Percentiles rank a stretch among this genome's conserved stretches.
Conservation (phyloP, 768 basidiomycete genomes). For the Boletus edulis region DNA sequence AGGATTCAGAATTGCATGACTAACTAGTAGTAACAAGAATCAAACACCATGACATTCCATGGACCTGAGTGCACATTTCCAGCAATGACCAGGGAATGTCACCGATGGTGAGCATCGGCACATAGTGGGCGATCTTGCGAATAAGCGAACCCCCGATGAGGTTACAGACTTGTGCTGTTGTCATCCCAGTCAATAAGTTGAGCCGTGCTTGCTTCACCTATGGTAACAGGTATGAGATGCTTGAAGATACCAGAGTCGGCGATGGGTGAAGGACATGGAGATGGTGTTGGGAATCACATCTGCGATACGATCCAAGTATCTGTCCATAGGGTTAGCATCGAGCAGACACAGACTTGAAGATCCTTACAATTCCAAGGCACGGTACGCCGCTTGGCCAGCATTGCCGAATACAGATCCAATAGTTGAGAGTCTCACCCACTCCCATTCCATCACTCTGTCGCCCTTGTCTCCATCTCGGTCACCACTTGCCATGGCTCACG, state of each 20-base stretch:
- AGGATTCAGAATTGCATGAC: too few relatives aligned
- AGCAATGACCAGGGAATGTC: too few relatives aligned
- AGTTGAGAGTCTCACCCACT: constrained; percentile 36
- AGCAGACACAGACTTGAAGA: background rate
- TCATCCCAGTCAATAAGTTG: constrained; percentile 31
- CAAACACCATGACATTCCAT: too few relatives aligned
- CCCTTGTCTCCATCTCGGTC: too few relatives aligned
- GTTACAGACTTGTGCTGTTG: constrained; percentile 31
- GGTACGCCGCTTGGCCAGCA: constrained; percentile 24
- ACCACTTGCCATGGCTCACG: too few relatives aligned
- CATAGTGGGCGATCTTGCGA: constrained; percentile 30
- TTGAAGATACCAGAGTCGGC: constrained; percentile 34
- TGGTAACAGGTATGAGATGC: constrained; percentile 26
- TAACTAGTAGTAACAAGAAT: too few relatives aligned
- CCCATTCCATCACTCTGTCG: too few relatives aligned
- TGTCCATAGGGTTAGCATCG: constrained; percentile 3
- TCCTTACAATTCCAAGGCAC: constrained; percentile 19
- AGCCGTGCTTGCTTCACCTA: constrained; percentile 27
- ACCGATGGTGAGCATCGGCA: constrained; percentile 26
- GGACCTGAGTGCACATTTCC: too few relatives aligned
- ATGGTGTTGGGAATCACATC: constrained; percentile 31
- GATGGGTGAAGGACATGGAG: constrained; percentile 33
- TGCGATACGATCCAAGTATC: constrained; percentile 33
- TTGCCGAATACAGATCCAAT: constrained; percentile 35
- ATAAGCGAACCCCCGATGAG: constrained; percentile 31